Conservation (phyloP, 1,139 yeast species). For the Debaryomyces fabryi region DNA sequence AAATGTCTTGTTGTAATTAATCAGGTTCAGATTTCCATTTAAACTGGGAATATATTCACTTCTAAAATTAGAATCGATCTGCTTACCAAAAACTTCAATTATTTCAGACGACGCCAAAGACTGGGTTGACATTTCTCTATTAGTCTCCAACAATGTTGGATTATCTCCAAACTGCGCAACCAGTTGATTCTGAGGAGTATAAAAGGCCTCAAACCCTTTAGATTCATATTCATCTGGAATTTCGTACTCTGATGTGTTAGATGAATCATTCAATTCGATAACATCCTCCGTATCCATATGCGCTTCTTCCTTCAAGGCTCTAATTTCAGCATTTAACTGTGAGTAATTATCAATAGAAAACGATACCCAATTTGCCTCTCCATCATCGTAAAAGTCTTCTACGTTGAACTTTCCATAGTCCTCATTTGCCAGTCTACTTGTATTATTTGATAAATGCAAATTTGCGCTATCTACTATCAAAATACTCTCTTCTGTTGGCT, state of each 20-base stretch:
- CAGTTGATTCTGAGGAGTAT: constrained; percentile 3
- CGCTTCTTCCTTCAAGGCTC: constrained; percentile 22
- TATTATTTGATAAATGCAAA: neutral
- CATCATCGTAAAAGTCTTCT: constrained; percentile 30
- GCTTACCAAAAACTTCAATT: constrained; percentile 33
- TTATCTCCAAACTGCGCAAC: constrained; percentile 11
- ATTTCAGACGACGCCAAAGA: constrained; percentile 36
- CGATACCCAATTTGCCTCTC: constrained; percentile 41
- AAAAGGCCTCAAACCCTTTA: constrained; percentile 5
- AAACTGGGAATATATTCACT: neutral
- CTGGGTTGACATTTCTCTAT: constrained; percentile 24
- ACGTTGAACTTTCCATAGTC: neutral
- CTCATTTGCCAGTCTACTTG: neutral
- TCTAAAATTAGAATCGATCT: constrained; percentile 24
- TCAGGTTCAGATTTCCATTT: neutral
- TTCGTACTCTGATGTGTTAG: neutral
- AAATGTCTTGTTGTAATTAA: neutral
- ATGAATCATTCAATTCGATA: constrained; percentile 11
- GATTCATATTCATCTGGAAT: neutral
- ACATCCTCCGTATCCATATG: constrained; percentile 20
- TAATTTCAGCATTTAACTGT: constrained; percentile 24
- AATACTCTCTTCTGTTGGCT: constrained; percentile 15
- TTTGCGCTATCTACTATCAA: constrained; percentile 14
- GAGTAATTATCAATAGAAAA: constrained; percentile 28
- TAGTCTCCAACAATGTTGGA: constrained; percentile 7